Percentiles rank a stretch among this genome's conserved stretches.
These are phyloP conservation scores for Infundibulicybe gibba DNA, from an alignment of 768 basidiomycete genomes.

Conservation along the genomic window DNA sequence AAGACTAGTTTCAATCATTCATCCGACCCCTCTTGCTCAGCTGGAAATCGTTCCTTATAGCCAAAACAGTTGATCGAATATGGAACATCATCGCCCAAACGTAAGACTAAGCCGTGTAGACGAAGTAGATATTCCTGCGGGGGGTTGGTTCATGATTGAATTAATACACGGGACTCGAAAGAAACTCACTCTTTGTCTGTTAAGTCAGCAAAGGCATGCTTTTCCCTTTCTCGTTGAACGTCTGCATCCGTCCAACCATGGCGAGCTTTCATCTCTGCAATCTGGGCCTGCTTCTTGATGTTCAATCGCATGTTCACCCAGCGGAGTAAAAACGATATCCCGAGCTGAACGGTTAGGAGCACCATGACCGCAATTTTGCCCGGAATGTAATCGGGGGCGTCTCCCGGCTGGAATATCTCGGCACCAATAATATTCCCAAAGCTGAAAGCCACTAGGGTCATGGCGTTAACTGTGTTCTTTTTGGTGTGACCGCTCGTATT, in stretches of 20 bases:
- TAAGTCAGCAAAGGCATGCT: conserved; percentile 58
- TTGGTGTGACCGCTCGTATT: conserved; percentile 66
- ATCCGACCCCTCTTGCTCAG: no score
- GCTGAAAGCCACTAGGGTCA: conserved; percentile 53
- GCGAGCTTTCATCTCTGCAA: conserved; percentile 40
- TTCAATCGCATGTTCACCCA: conserved; percentile 56
- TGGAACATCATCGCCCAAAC: no score
- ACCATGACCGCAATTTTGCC: conserved; percentile 67
- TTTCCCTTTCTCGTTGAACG: conserved; percentile 52
- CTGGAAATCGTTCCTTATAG: no score
- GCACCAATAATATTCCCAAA: conserved; percentile 62
- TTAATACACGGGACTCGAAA: not conserved
- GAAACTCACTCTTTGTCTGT: conserved; percentile 58
- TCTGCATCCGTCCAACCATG: conserved; percentile 57
- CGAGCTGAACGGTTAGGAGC: conserved; percentile 49
- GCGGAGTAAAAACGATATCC: conserved; percentile 44
- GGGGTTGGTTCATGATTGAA: not conserved
- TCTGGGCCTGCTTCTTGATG: conserved; percentile 33
- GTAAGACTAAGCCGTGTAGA: conserved; percentile 45
- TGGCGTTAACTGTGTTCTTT: conserved; percentile 62
- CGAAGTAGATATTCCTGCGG: conserved; percentile 52
- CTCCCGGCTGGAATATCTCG: conserved; percentile 59
- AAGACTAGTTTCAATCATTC: no score
- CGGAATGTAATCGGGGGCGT: conserved; percentile 59
- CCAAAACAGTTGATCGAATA: no score